phyloP scores from a whole-genome alignment of 768 basidiomycete species.

The Lactarius hengduanensis region DNA sequence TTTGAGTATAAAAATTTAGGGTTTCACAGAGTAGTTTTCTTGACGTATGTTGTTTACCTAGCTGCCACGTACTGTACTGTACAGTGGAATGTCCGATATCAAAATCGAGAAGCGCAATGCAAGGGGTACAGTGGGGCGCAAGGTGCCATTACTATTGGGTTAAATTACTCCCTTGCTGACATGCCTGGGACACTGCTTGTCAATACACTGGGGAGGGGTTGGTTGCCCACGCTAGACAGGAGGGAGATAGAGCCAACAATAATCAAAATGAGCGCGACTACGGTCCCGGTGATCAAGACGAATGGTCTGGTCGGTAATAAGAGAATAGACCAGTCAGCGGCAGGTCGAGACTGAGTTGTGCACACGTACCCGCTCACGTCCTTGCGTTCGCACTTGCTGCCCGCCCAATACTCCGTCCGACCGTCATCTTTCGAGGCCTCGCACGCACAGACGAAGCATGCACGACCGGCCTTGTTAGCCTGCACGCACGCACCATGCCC shows the following conservation, averaged over 20 bases:
- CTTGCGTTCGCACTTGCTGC: slow-evolving; percentile 70
- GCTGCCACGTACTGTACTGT: not conserved
- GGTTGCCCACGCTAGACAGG: slow-evolving; percentile 58
- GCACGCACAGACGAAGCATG: slow-evolving; percentile 51
- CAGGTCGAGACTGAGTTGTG: not conserved
- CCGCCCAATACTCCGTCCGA: slow-evolving; percentile 71
- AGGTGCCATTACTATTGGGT: slow-evolving; percentile 6
- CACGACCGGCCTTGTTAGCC: slow-evolving; percentile 56
- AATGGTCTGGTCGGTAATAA: slow-evolving; percentile 54
- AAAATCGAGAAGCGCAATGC: not conserved
- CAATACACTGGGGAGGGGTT: slow-evolving; percentile 72
- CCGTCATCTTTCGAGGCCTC: slow-evolving; percentile 49
- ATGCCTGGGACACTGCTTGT: slow-evolving; percentile 49
- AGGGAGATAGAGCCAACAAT: slow-evolving; percentile 66
- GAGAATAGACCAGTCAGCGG: slow-evolving; percentile 3
- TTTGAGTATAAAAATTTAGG: slow-evolving; percentile 1
- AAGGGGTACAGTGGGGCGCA: not conserved
- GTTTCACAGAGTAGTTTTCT: not conserved
- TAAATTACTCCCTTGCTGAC: slow-evolving; percentile 20
- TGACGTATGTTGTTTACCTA: slow-evolving; percentile 3
- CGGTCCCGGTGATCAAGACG: slow-evolving; percentile 68
- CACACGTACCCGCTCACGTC: slow-evolving; percentile 74
- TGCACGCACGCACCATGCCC: slow-evolving; percentile 64
- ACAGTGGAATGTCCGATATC: not conserved
- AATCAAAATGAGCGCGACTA: slow-evolving; percentile 60